Evolutionary conservation across 441 rosid species (phyloP).

Genomic region (Aleurites moluccanus): DNA sequence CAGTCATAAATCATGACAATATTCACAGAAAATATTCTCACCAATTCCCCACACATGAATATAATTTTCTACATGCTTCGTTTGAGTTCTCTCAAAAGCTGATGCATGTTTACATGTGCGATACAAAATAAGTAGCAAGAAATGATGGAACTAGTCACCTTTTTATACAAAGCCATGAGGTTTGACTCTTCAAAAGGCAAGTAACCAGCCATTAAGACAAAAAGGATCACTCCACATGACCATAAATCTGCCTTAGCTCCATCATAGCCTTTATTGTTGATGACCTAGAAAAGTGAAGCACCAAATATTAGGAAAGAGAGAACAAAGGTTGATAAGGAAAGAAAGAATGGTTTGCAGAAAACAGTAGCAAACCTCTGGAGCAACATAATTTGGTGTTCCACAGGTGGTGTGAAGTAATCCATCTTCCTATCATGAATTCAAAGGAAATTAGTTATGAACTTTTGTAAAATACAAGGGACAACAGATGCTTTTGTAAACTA

Average conservation of each 20-base stretch:
- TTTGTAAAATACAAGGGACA: not conserved
- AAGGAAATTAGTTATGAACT: conserved; percentile 18
- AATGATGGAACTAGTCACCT: conserved; percentile 42
- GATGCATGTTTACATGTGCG: not conserved
- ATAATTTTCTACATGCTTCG: not conserved
- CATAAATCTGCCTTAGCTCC: conserved; percentile 98
- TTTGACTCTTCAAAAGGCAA: conserved; percentile 95
- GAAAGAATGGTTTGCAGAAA: conserved; percentile 17
- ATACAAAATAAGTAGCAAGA: not conserved
- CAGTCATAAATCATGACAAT: not conserved
- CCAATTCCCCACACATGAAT: not conserved
- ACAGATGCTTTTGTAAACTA: not conserved
- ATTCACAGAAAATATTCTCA: not conserved
- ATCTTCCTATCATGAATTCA: conserved; percentile 63
- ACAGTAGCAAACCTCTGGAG: conserved; percentile 78
- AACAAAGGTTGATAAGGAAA: not conserved
- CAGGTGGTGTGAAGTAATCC: conserved; percentile 98
- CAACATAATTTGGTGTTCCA: conserved; percentile 99
- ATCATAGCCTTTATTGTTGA: conserved; percentile 96
- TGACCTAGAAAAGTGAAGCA: conserved; percentile 54
- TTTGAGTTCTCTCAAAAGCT: not conserved
- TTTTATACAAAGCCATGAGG: conserved; percentile 77
- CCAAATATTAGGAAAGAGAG: conserved; percentile 19
- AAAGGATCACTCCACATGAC: conserved; percentile 99
- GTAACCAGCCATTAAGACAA: conserved; percentile 96